phyloP scores from a whole-genome alignment of 306 rosid genomes.

The Cucurbita pepo region DNA sequence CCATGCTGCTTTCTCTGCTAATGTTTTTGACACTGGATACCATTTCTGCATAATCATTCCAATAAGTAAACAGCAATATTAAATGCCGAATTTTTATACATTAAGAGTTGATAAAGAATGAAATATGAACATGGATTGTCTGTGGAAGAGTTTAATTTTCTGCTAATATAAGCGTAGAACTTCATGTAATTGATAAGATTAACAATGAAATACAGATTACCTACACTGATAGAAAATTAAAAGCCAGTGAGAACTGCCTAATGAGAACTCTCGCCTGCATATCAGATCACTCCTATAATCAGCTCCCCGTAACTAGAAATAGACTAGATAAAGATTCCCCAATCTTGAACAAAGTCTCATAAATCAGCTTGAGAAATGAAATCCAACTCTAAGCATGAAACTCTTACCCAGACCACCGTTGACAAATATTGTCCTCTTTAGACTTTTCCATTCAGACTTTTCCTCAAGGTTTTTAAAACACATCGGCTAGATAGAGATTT shows the following conservation, averaged over 20 bases:
- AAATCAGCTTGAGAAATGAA: not conserved
- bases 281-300: not conserved
- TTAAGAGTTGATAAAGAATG: not conserved
- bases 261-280: not conserved
- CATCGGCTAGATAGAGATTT: too few relatives aligned
- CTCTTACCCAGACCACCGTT: not conserved
- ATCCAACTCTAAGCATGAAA: not conserved
- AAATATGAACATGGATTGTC: not conserved
- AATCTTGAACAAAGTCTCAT: not conserved
- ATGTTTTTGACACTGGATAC: conserved; percentile 83
- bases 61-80: not conserved
- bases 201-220: not conserved
- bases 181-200: not conserved
- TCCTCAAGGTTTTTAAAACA: too few relatives aligned
- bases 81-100: not conserved
- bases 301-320: not conserved
- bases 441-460: too few relatives aligned
- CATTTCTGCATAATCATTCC: conserved; percentile 21
- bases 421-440: too few relatives aligned
- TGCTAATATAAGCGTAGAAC: not conserved
- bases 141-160: too few relatives aligned
- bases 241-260: not conserved
- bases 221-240: not conserved
- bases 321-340: not conserved
- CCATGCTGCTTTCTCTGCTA: conserved; percentile 82